Base-by-base conservation (phyloP, 352 stramenopile species). In the Aphanomyces cochlioides region DNA sequence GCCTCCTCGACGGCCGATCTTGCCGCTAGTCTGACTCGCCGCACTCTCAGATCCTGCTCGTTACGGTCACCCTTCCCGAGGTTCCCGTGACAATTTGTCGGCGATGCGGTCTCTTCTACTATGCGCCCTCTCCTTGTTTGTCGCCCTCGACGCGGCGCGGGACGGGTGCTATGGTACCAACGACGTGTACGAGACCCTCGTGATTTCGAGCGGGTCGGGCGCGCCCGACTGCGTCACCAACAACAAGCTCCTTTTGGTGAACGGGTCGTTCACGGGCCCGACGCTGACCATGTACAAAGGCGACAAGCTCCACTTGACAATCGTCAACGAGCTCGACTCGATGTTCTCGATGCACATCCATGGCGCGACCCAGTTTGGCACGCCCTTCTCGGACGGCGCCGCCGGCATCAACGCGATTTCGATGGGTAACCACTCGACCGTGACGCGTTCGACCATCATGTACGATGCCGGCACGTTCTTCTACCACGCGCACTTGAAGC, bases 401-500 rank as follows among this genome's bases (percentile, higher is more conserved):
- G 19, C 59, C 40, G 59, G 41, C 34, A 56, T 67, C 17, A 67
- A 17, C 15, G n/a, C 59, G 4, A 39, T 56, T 7, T 45, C 59
- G 10, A 67, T 67, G 59, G 37, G 2, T 1, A 40, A 40, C 12
- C 39, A 56, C 15, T 67, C 59, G 37, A 54, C 40, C 15, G 38
- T 13, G 12, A 37, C 41, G 38, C 59, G 10, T 28, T 56, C 59
- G 15, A 40, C 39, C 7, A 67, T 67, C 41, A 53, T 67, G 38
- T 19, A 15, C 5, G 59, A 67, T 1, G n/a, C 38, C 17, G 59
- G 59, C 41, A 56, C 59, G 39, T 67, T 67, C 41, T 67, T 67
- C 19, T 67, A 67, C 59, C 59, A 67, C 41, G 38, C 59, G n/a
- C 59, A 67, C 59, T 6, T 67, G 39, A 67, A 67, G 59, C 59